Evolutionary conservation across 2,329 filamentous ascomycete genomes (phyloP).

Genomic region (Claviceps maximensis): DNA sequence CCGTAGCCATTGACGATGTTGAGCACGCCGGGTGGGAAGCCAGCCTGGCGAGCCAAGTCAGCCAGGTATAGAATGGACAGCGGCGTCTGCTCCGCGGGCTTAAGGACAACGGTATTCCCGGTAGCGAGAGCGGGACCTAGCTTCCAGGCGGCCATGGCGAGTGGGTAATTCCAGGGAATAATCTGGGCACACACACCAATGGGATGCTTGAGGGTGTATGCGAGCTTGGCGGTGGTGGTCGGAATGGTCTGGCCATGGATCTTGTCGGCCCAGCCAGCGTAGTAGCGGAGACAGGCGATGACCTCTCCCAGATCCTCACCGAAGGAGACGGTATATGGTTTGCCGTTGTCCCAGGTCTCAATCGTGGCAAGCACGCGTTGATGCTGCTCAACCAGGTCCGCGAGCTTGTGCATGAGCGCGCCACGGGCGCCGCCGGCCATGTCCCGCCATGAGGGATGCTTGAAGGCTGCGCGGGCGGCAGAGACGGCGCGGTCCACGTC

Average conservation of each 20-base stretch:
- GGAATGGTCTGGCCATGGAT: conserved; percentile 65
- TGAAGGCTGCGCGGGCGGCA: conserved; percentile 52
- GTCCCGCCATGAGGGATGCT: conserved; percentile 54
- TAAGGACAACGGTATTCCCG: conserved; percentile 51
- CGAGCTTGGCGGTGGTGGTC: conserved; percentile 53
- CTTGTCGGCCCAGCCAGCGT: conserved; percentile 69
- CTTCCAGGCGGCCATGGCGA: conserved; percentile 46
- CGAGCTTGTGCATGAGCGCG: conserved; percentile 55
- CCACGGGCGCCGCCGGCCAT: conserved; percentile 54
- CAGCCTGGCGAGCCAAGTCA: conserved; percentile 55
- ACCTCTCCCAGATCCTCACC: conserved; percentile 47
- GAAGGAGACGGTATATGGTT: conserved; percentile 50
- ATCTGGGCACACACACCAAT: conserved; percentile 66
- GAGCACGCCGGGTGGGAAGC: conserved; percentile 65
- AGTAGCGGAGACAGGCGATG: conserved; percentile 48
- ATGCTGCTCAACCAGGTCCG: conserved; percentile 55
- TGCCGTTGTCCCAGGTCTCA: conserved; percentile 75
- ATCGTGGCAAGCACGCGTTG: conserved; percentile 32
- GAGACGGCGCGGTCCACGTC: conserved; percentile 21
- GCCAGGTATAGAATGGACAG: conserved; percentile 53
- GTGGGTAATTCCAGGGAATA: conserved; percentile 62
- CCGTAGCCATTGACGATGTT: conserved; percentile 66
- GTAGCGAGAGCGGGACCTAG: conserved; percentile 56
- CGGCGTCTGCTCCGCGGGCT: conserved; percentile 55
- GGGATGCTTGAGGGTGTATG: conserved; percentile 62